Conservation (phyloP, 192 early-diverging fungal genomes). For the Dissophora globulifera region DNA sequence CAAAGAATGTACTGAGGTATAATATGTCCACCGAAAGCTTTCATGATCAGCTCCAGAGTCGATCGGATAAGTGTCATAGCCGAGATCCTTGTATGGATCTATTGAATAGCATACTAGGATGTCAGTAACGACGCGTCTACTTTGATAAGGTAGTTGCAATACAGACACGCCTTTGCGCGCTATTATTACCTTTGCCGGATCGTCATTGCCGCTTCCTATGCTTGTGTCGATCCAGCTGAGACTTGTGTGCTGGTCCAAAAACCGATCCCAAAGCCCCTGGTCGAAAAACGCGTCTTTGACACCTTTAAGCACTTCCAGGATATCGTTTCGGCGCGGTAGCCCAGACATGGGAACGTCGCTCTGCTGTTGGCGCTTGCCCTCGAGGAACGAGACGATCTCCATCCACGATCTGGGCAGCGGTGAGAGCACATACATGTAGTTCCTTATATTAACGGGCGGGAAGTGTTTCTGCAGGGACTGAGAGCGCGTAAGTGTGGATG, state of each 20-base stretch:
- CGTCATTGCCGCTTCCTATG: not conserved
- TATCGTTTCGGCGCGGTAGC: conserved; percentile 15
- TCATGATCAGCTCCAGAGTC: conserved; percentile 36
- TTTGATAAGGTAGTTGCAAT: no score
- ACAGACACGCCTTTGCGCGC: no score
- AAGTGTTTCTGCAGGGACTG: conserved; percentile 47
- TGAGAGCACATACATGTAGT: conserved; percentile 42
- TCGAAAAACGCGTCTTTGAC: conserved; percentile 39
- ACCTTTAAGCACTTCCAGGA: conserved; percentile 30
- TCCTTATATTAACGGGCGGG: conserved; percentile 30
- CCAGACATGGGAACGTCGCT: not conserved
- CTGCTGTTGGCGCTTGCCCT: conserved; percentile 6
- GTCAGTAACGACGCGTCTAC: no score
- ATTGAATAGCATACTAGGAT: no score
- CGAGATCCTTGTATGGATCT: conserved; percentile 25
- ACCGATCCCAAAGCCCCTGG: conserved; percentile 40
- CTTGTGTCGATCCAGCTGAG: conserved; percentile 46
- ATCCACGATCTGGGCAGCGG: conserved; percentile 32
- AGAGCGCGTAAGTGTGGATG: conserved; percentile 12
- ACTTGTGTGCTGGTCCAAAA: conserved; percentile 37
- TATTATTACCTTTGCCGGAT: conserved; percentile 4
- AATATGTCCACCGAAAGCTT: conserved; percentile 45
- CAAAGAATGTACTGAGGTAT: conserved; percentile 33
- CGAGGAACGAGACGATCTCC: conserved; percentile 25
- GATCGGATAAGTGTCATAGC: conserved; percentile 20